phyloP scores from a whole-genome alignment of 441 rosid species.

The Pelargonium australe region DNA sequence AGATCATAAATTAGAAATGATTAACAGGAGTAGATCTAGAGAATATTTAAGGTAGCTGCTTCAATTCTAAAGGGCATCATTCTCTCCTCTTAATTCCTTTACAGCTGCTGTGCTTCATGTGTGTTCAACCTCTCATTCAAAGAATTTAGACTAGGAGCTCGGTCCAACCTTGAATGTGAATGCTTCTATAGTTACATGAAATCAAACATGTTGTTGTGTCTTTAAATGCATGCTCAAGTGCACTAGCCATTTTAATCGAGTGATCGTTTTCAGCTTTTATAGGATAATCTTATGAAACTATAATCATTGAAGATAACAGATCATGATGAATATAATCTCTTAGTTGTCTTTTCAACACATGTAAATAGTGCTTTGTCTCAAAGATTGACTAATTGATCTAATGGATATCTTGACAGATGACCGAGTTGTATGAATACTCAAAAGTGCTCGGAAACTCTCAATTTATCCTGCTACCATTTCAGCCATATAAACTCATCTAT shows the following conservation, averaged over 20 bases:
- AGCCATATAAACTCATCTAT: constrained; percentile 71
- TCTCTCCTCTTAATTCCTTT: too few species aligned
- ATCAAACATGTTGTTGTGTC: not conserved
- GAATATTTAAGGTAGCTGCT: too few species aligned
- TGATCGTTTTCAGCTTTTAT: not conserved
- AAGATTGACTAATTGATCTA: constrained; percentile 16
- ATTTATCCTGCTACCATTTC: constrained; percentile 61
- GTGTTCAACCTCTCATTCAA: too few species aligned
- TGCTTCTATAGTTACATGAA: too few species aligned
- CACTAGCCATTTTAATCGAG: not conserved
- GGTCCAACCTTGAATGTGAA: too few species aligned
- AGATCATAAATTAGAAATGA: too few species aligned
- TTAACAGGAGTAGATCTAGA: too few species aligned
- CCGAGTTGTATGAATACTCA: constrained; percentile 72
- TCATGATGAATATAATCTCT: not conserved
- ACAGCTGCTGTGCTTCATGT: too few species aligned
- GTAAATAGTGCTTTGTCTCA: not conserved
- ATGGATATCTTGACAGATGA: constrained; percentile 52
- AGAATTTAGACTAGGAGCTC: too few species aligned
- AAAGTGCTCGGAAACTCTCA: constrained; percentile 80
- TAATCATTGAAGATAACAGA: not conserved
- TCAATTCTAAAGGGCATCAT: too few species aligned
- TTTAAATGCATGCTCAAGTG: not conserved
- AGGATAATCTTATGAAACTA: not conserved
- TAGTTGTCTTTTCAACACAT: not conserved